phyloP scores from a whole-genome alignment of 2,329 filamentous ascomycete genomes.

The Seiridium unicorne region DNA sequence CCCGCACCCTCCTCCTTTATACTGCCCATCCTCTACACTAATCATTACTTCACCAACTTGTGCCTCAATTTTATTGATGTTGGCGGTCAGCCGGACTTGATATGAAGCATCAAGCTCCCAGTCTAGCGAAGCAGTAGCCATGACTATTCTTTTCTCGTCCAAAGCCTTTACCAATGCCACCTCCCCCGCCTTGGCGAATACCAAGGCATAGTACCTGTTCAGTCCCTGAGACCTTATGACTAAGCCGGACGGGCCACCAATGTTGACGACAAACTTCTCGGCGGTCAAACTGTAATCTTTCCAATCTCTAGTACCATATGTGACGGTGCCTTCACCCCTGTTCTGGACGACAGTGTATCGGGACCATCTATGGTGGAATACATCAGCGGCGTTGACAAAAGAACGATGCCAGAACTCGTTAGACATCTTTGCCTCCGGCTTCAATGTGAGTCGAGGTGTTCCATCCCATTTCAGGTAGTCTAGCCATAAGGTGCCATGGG shows the following conservation, averaged over 20 bases:
- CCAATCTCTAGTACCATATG: slow-evolving; percentile 31
- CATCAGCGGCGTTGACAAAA: slow-evolving; percentile 24
- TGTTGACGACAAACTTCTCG: slow-evolving; percentile 19
- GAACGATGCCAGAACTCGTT: slow-evolving; percentile 23
- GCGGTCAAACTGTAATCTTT: slow-evolving; percentile 21
- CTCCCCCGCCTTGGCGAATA: slow-evolving; percentile 14
- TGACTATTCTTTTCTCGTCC: slow-evolving; percentile 17
- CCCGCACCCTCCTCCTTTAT: not conserved
- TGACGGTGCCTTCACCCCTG: slow-evolving; percentile 26
- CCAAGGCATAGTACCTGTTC: slow-evolving; percentile 27
- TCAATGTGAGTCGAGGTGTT: not conserved
- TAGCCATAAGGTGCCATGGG: not conserved
- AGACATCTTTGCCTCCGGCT: slow-evolving; percentile 4
- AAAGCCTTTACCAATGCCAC: slow-evolving; percentile 19
- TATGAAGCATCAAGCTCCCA: slow-evolving; percentile 1
- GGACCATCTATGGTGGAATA: slow-evolving; percentile 15
- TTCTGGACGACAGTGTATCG: slow-evolving; percentile 25
- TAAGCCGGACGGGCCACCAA: slow-evolving; percentile 22
- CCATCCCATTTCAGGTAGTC: not conserved
- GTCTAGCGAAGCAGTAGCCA: not conserved
- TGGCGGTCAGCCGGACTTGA: not conserved
- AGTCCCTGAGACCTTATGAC: slow-evolving; percentile 26
- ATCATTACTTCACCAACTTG: not conserved
- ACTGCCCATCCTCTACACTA: not conserved
- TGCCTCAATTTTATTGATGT: not conserved